Base-by-base conservation (phyloP, 441 rosid genomes). In the Pelargonium fulgidum region DNA sequence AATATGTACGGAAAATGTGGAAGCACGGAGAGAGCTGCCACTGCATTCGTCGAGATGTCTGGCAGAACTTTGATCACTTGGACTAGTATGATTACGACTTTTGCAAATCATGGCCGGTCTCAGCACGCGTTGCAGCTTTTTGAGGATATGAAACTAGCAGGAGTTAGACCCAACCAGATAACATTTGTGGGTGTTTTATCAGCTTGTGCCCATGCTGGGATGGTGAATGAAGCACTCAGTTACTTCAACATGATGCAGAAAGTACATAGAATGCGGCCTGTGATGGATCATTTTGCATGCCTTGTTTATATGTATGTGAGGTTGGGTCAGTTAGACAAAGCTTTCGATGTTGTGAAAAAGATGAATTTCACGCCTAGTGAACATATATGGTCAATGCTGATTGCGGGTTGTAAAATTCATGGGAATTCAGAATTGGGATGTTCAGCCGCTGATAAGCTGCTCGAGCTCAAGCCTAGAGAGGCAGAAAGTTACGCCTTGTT, bases 1-100 rank as follows among this genome's bases (percentile, higher is more conserved):
- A 84, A 72, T 68, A 82, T 87, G 87, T 85, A 85, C 62, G 68
- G 64, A 42, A 85, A 85, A 72, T 85, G 85, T 67, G 91, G 89
- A 75, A 82, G 78, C 76, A 74, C 81, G 67, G 75, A 73, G 65
- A 73, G 67, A 74, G 86, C 89, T 14, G 78, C 79, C 67, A 83
- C 65, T 78, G 83, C 83, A 65, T 85, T 85, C 64, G 14, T 74
- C 36, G 87, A 82, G 77, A 84, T 85, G 84, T 67, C 87, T 26
- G 65, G 70, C 1, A 83, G 85, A 76, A 85, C 85, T 12, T 56
- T 87, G 81, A 81, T 87, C 67, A 81, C 86, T n/a, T 85, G 89
- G 89, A 87, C 91, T 66, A 69, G 81, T n/a, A 87, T 87, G 86
- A 81, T 87, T 39, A 76, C 80, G 7, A 80, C 78, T 67, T 74